Evolutionary conservation across 2,329 filamentous ascomycete species (phyloP).

Genomic region (Trichoderma citrinoviride): DNA sequence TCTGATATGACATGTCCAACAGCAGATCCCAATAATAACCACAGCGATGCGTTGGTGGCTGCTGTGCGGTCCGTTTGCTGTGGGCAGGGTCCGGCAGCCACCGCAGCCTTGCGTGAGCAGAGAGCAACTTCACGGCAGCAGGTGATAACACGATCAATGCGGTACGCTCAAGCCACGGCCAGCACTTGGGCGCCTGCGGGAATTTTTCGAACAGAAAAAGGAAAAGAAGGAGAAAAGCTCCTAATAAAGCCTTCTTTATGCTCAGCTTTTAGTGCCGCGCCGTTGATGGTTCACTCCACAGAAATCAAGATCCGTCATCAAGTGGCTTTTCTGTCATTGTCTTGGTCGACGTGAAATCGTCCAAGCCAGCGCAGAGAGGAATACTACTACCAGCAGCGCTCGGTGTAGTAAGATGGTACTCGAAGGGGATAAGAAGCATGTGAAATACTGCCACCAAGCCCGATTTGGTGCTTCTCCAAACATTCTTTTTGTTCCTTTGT

Average conservation of each 20-base stretch:
- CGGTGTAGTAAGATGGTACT: conserved; percentile 1
- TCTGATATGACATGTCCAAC: neutral
- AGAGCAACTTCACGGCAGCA: neutral
- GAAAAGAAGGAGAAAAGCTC: too few species aligned
- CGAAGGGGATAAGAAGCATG: neutral
- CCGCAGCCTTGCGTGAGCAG: neutral
- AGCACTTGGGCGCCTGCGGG: neutral
- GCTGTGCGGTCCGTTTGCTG: neutral
- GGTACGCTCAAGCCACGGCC: neutral
- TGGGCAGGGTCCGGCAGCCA: neutral
- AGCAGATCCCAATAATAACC: conserved; percentile 3
- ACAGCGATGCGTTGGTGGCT: neutral
- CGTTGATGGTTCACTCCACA: neutral
- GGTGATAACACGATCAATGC: neutral
- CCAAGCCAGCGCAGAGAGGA: neutral
- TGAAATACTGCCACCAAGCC: neutral
- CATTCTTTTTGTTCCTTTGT: neutral
- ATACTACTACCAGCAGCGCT: neutral
- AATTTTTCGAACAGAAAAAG: neutral
- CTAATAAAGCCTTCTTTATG: neutral
- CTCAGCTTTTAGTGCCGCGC: neutral
- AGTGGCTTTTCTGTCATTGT: conserved; percentile 9
- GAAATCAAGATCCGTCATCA: neutral
- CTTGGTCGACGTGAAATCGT: neutral
- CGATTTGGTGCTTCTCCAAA: neutral